Conservation (phyloP, 2,329 filamentous ascomycete genomes). For the Apiospora rasikravindrae region DNA sequence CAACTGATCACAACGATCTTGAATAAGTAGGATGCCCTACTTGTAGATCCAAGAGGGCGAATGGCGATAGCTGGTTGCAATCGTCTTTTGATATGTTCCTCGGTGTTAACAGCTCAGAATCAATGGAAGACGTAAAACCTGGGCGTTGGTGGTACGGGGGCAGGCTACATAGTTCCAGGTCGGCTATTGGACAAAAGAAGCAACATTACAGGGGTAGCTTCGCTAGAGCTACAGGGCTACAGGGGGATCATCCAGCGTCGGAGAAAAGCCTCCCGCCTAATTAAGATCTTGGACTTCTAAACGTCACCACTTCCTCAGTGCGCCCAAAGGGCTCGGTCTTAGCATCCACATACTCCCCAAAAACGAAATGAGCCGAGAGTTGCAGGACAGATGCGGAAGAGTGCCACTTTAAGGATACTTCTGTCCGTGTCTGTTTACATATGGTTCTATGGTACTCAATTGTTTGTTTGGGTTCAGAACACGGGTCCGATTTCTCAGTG, state of each 20-base stretch:
- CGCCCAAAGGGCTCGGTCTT: neutral
- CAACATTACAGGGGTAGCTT: neutral
- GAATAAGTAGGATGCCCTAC: neutral
- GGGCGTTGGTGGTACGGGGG: neutral
- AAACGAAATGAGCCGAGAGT: neutral
- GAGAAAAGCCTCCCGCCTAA: neutral
- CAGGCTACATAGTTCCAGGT: neutral
- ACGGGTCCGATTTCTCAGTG: neutral
- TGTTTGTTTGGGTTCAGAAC: neutral
- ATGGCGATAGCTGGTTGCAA: neutral
- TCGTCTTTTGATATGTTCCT: neutral
- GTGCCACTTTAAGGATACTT: neutral
- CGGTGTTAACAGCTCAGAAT: neutral
- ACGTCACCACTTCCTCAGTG: conserved; percentile 4
- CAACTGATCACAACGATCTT: neutral
- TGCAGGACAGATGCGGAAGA: neutral
- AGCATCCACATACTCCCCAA: neutral
- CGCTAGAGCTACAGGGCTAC: neutral
- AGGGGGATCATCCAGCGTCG: neutral
- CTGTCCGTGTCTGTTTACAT: neutral
- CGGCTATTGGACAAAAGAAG: neutral
- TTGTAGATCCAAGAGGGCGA: neutral
- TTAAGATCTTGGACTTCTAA: neutral
- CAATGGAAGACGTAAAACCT: neutral
- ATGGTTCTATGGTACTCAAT: neutral